phyloP scores from a whole-genome alignment of 2,329 filamentous ascomycete species.

The Sordariomycetes sp. region DNA sequence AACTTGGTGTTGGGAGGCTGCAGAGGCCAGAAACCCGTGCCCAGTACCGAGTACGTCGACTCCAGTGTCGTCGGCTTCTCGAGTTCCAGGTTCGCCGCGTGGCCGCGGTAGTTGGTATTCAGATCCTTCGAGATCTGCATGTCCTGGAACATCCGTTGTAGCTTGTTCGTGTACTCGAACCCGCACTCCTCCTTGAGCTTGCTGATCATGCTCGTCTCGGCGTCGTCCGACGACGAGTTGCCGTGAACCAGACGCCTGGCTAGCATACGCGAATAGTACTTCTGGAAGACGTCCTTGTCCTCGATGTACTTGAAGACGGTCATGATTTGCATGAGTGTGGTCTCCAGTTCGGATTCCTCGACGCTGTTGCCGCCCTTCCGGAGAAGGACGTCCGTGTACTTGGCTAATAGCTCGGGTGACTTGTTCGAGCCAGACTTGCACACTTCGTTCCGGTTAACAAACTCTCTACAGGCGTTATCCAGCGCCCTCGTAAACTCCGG shows the following conservation, averaged over 20 bases:
- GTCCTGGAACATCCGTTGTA: constrained; percentile 99
- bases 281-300: constrained; percentile 99
- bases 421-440: constrained; percentile 90
- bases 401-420: constrained; percentile 87
- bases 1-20: constrained; percentile 81
- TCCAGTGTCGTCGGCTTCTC: constrained; percentile 50
- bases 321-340: constrained; percentile 86
- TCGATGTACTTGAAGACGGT: constrained; percentile 99
- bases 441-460: constrained; percentile 94
- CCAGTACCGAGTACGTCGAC: constrained; percentile 83
- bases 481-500: constrained; percentile 93
- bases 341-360: constrained; percentile 89
- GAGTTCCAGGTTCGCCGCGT: constrained; percentile 49
- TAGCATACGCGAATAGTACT: constrained; percentile 96
- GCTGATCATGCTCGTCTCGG: constrained; percentile 98
- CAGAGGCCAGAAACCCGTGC: constrained; percentile 95
- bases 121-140: constrained; percentile 98
- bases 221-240: constrained; percentile 92
- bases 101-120: constrained; percentile 78
- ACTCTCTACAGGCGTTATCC: constrained; percentile 94
- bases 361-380: constrained; percentile 89
- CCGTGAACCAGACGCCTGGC: constrained; percentile 90
- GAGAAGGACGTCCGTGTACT: constrained; percentile 86
- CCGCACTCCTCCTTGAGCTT: constrained; percentile 98
- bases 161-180: constrained; percentile 98